Evolutionary conservation across 1,284 basidiomycete species (phyloP), one percentile per base, ranked within the genome.

Genomic region (Cerioporus squamosus): DNA sequence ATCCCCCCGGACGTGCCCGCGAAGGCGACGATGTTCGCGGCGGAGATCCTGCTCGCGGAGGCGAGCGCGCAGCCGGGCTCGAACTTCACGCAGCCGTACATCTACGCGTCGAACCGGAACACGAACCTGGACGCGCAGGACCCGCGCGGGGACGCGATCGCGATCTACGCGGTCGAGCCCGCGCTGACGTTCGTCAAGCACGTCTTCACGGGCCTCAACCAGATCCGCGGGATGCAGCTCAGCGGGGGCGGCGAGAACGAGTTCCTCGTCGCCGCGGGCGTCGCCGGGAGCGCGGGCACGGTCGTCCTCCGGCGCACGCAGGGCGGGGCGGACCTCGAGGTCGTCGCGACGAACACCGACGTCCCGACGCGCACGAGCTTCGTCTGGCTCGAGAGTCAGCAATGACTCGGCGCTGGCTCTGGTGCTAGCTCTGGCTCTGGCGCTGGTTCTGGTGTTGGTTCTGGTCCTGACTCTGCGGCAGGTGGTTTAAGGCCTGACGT

Each of bases 171-270:
- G 33, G 47, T 72, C 54, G 63, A 67, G 59, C 66, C 69, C 12
- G 31, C 55, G 57, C 67, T 71, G 18, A 49, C 29, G 59, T 70
- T 86, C 47, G 70, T 83, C 15, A 77, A 75, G 39, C 81, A 87
- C 55, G 79, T 87, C 33, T 87, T 79, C 67, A 88, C 87, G 0
- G 84, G 86, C 20, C 70, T 89, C 44, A 72, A 83, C 59, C 84
- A 87, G 68, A 80, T 88, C 53, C 76, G 87, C 31, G 86, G 85
- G 5, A 86, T 88, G 82, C 74, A 79, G 68, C 76, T 88, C 48
- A 82, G 85, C 18, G 80, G 81, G 9, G 62, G 52, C 20, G 74
- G 75, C 5, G 81, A 83, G 51, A 69, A 72, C 53, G 78, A 79
- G 66, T 88, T 81, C 65, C 72, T 90, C 42, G 75, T 85, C 45